Percentiles rank a stretch among this genome's conserved stretches.
These are phyloP conservation scores for Zygosaccharomyces bisporus DNA, from an alignment of 805 yeast genomes.

Conservation along the genomic window DNA sequence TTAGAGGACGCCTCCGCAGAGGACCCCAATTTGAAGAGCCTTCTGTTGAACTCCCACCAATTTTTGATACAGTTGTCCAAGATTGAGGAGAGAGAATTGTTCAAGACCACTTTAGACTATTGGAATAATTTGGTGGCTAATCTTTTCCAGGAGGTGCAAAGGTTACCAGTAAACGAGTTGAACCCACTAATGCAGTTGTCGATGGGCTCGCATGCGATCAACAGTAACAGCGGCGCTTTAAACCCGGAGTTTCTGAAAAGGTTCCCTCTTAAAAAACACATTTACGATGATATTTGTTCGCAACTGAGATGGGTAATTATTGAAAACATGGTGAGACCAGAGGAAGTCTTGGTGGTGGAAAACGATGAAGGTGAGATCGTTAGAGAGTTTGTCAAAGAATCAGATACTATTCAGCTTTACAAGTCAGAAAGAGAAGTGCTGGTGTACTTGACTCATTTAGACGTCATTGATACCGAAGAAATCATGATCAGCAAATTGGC, in stretches of 20 bases:
- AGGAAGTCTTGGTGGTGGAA: slow-evolving; percentile 94
- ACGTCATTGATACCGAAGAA: slow-evolving; percentile 88
- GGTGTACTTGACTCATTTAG: slow-evolving; percentile 92
- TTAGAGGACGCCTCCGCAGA: slow-evolving; percentile 46
- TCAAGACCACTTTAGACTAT: slow-evolving; percentile 92
- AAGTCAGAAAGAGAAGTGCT: slow-evolving; percentile 94
- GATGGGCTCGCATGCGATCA: slow-evolving; percentile 34
- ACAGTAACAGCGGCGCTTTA: slow-evolving; percentile 73
- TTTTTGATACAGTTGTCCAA: slow-evolving; percentile 81
- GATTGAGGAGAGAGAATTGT: slow-evolving; percentile 92
- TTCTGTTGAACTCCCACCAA: slow-evolving; percentile 68
- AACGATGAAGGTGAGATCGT: slow-evolving; percentile 99
- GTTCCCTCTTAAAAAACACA: slow-evolving; percentile 81
- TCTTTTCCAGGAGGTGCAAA: slow-evolving; percentile 80
- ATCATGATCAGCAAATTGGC: slow-evolving; percentile 91
- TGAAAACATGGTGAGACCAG: slow-evolving; percentile 97
- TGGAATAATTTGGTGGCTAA: slow-evolving; percentile 86
- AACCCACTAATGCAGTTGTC: slow-evolving; percentile 74
- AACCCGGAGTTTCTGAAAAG: slow-evolving; percentile 75
- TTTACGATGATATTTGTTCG: slow-evolving; percentile 72
- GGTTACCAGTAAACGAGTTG: slow-evolving; percentile 65
- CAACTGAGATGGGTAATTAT: slow-evolving; percentile 87
- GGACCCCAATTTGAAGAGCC: slow-evolving; percentile 50
- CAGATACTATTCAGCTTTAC: slow-evolving; percentile 93
- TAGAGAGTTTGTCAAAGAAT: slow-evolving; percentile 92